Evolutionary conservation across 345 rosid species (phyloP).

Genomic region (Anastatica hierochuntica): DNA sequence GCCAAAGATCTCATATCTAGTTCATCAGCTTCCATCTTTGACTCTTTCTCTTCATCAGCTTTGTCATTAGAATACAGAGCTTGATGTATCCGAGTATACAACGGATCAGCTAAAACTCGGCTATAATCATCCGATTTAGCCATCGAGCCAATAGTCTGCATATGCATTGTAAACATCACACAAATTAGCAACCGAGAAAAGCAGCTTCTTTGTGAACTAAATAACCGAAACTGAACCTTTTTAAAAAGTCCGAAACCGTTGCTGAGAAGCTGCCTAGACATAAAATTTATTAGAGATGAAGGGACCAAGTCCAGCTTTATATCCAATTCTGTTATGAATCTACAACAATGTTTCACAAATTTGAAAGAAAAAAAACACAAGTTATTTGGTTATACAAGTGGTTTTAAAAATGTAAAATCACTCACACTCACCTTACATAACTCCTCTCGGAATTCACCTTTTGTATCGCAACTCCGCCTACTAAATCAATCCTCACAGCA

Average conservation of each 20-base stretch:
- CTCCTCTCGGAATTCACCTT: slow-evolving; percentile 73
- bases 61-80: slow-evolving; percentile 33
- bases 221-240: slow-evolving; percentile 44
- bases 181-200: neutral
- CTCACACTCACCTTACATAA: slow-evolving; percentile 67
- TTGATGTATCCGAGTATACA: slow-evolving; percentile 48
- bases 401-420: no score
- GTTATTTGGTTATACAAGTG: neutral
- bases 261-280: slow-evolving; percentile 83
- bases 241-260: slow-evolving; percentile 83
- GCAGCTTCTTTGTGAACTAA: neutral
- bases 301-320: slow-evolving; percentile 88
- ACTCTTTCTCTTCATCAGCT: slow-evolving; percentile 8
- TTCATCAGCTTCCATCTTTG: neutral
- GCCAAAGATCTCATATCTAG: neutral
- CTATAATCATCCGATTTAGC: slow-evolving; percentile 38
- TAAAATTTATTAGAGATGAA: slow-evolving; percentile 76
- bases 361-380: neutral
- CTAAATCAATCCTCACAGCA: slow-evolving; percentile 65
- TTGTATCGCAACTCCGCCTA: slow-evolving; percentile 87
- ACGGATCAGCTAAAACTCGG: slow-evolving; percentile 51
- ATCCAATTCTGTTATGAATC: slow-evolving; percentile 77
- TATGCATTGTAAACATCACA: neutral
- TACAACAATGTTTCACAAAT: slow-evolving; percentile 9
- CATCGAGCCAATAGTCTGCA: slow-evolving; percentile 57